A percentile compares a stretch with the other conserved stretches of the same genome.
phyloP scores from a whole-genome alignment of 768 basidiomycete genomes.

The Trametes cubensis region DNA sequence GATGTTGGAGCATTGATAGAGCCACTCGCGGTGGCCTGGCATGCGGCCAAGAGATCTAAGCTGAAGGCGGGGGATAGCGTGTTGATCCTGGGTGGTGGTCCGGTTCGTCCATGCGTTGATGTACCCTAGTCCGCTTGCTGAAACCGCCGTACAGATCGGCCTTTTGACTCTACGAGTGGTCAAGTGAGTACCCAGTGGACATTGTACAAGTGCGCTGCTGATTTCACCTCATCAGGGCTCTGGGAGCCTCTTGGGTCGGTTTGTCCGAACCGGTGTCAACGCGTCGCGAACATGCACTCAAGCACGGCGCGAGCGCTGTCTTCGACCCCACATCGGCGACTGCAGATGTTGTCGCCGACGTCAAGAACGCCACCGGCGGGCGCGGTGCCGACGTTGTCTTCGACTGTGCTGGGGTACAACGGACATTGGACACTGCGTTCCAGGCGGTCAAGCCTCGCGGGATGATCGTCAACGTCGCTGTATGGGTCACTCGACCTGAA shows the following conservation, averaged over 20 bases:
- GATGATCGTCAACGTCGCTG: slow-evolving; percentile 43
- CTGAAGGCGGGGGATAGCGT: slow-evolving; percentile 43
- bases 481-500: slow-evolving; percentile 43
- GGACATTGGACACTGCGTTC: slow-evolving; percentile 41
- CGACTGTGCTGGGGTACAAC: slow-evolving; percentile 49
- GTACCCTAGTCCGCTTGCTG: too few species aligned
- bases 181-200: slow-evolving; percentile 9
- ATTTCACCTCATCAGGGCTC: slow-evolving; percentile 15
- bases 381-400: slow-evolving; percentile 49
- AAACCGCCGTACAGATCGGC: slow-evolving; percentile 23
- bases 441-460: slow-evolving; percentile 42
- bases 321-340: slow-evolving; percentile 37
- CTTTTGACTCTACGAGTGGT: slow-evolving; percentile 24
- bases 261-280: slow-evolving; percentile 45
- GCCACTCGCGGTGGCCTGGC: slow-evolving; percentile 50
- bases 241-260: slow-evolving; percentile 37
- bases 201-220: background rate
- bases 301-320: slow-evolving; percentile 42
- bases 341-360: slow-evolving; percentile 32
- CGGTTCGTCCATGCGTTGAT: slow-evolving; percentile 34
- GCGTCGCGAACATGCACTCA: slow-evolving; percentile 41
- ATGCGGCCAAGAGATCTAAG: slow-evolving; percentile 46
- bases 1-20: slow-evolving; percentile 52
- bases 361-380: slow-evolving; percentile 33
- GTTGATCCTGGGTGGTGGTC: slow-evolving; percentile 49